Percentiles rank a stretch among this genome's conserved stretches.
phyloP scores from a whole-genome alignment of 2,329 filamentous ascomycete genomes.

The Salinomyces thailandicus region DNA sequence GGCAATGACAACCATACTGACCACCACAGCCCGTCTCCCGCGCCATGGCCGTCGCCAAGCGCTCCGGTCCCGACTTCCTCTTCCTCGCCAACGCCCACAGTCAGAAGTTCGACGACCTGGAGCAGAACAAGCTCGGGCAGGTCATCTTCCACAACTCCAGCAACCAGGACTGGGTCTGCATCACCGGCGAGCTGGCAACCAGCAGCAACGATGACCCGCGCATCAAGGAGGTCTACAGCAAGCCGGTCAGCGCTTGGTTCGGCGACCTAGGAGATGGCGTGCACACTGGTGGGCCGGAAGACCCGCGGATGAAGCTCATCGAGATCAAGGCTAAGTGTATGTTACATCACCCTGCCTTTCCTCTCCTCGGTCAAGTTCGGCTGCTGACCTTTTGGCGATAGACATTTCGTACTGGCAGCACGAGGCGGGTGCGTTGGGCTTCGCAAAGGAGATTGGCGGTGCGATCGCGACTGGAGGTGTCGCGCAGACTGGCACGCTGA shows the following conservation, averaged over 20 bases:
- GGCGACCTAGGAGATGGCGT: slow-evolving; percentile 41
- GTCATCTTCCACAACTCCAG: slow-evolving; percentile 39
- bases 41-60: slow-evolving; percentile 45
- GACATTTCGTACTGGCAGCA: slow-evolving; percentile 28
- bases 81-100: slow-evolving; percentile 41
- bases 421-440: slow-evolving; percentile 19
- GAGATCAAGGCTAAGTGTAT: slow-evolving; percentile 27
- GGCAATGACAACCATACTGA: slow-evolving; percentile 1
- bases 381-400: too few species aligned
- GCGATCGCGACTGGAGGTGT: slow-evolving; percentile 25
- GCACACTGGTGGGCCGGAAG: slow-evolving; percentile 36
- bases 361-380: not conserved
- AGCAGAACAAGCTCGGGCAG: slow-evolving; percentile 28
- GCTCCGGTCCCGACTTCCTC: slow-evolving; percentile 43
- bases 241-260: slow-evolving; percentile 37
- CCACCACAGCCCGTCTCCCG: slow-evolving; percentile 30
- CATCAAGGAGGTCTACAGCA: slow-evolving; percentile 39
- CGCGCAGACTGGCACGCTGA: slow-evolving; percentile 24
- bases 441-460: slow-evolving; percentile 23
- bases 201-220: slow-evolving; percentile 35
- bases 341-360: slow-evolving; percentile 7
- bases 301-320: slow-evolving; percentile 38
- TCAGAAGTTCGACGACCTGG: slow-evolving; percentile 38
- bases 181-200: slow-evolving; percentile 35
- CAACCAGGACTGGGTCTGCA: slow-evolving; percentile 38